phyloP scores from a whole-genome alignment of 2,329 filamentous ascomycete species.

The Emericellopsis atlantica region DNA sequence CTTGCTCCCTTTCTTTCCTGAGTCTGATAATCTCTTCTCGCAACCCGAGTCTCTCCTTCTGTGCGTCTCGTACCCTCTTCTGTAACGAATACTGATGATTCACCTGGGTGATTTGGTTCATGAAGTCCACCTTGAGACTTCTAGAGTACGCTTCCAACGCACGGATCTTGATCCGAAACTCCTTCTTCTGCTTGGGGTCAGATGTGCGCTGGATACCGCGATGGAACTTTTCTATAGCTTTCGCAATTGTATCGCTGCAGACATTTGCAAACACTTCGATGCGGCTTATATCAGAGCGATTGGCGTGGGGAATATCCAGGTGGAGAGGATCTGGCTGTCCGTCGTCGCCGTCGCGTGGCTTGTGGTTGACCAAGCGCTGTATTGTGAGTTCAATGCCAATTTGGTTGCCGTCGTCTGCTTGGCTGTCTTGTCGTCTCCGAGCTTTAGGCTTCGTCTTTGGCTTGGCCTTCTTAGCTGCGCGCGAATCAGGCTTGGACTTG shows the following conservation, averaged over 20 bases:
- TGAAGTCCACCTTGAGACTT: slow-evolving; percentile 39
- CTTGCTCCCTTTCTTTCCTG: slow-evolving; percentile 46
- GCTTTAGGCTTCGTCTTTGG: slow-evolving; percentile 8
- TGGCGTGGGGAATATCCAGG: slow-evolving; percentile 38
- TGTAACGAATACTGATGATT: slow-evolving; percentile 45
- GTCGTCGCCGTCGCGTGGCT: slow-evolving; percentile 20
- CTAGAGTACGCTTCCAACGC: slow-evolving; percentile 46
- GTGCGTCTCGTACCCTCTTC: slow-evolving; percentile 42
- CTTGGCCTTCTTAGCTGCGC: slow-evolving; percentile 7
- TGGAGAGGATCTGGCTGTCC: slow-evolving; percentile 31
- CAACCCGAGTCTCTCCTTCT: slow-evolving; percentile 42
- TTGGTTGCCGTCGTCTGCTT: slow-evolving; percentile 1
- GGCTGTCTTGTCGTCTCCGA: slow-evolving; percentile 4
- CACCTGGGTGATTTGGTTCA: slow-evolving; percentile 50
- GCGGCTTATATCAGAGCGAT: slow-evolving; percentile 43
- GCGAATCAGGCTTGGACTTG: slow-evolving; percentile 15
- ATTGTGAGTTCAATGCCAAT: slow-evolving; percentile 40
- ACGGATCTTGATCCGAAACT: slow-evolving; percentile 40
- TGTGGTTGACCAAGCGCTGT: slow-evolving; percentile 43
- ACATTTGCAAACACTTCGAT: slow-evolving; percentile 50
- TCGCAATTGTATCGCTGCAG: slow-evolving; percentile 46
- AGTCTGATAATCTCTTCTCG: slow-evolving; percentile 49
- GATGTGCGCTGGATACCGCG: slow-evolving; percentile 24
- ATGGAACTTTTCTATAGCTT: slow-evolving; percentile 32
- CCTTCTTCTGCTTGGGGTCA: slow-evolving; percentile 34